Evolutionary conservation across 306 rosid genomes (phyloP).

Genomic region (Ceratonia siliqua): DNA sequence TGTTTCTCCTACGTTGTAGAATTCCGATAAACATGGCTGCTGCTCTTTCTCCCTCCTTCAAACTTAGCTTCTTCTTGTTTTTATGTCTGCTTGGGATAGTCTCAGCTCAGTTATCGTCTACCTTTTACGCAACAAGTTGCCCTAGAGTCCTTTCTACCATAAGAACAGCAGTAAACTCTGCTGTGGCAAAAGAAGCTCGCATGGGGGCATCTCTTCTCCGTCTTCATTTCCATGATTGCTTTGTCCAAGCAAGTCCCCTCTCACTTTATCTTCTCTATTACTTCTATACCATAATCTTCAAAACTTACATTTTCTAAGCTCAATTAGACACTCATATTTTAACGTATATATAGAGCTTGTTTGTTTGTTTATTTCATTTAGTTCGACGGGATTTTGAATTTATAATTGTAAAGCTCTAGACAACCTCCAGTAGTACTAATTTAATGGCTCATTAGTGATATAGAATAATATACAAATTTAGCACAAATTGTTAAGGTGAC

Average conservation of each 20-base stretch:
- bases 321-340: too few species aligned
- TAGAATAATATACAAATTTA: too few species aligned
- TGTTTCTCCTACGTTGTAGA: too few species aligned
- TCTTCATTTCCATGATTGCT: slow-evolving; percentile 71
- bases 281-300: too few species aligned
- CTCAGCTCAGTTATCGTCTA: slow-evolving; percentile 42
- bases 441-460: too few species aligned
- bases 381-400: too few species aligned
- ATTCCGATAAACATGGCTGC: not conserved
- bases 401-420: too few species aligned
- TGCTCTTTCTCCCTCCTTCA: not conserved
- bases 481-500: too few species aligned
- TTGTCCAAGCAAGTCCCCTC: slow-evolving; percentile 52
- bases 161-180: slow-evolving; percentile 22
- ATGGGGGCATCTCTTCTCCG: slow-evolving; percentile 71
- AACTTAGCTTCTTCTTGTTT: not conserved
- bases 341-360: too few species aligned
- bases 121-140: slow-evolving; percentile 35
- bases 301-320: too few species aligned
- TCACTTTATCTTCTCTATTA: not conserved
- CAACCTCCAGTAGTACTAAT: too few species aligned
- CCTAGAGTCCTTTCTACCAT: slow-evolving; percentile 48
- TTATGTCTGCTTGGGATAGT: slow-evolving; percentile 30
- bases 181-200: slow-evolving; percentile 49
- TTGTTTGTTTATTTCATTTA: too few species aligned